Evolutionary conservation across 495 filamentous ascomycete genomes (phyloP).

Genomic region (Rostrohypoxylon terebratum): DNA sequence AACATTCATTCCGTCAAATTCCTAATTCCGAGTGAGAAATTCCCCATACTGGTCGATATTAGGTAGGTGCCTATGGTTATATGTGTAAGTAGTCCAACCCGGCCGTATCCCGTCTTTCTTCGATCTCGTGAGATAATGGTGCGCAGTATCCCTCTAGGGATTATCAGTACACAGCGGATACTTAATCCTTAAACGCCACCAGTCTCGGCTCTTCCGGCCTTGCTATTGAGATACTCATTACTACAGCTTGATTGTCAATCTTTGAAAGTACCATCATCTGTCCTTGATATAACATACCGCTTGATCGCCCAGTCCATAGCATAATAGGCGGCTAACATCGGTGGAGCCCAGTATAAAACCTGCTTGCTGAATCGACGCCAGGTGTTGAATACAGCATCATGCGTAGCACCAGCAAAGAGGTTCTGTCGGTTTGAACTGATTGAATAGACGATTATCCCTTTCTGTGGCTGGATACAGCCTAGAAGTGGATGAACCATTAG

Average conservation of each 20-base stretch:
- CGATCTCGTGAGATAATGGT: background rate
- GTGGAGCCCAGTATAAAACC: constrained; percentile 81
- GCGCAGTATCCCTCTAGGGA: background rate
- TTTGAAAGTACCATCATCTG: background rate
- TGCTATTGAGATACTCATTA: constrained; percentile 42
- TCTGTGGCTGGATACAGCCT: constrained; percentile 51
- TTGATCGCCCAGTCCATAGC: constrained; percentile 86
- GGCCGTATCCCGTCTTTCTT: no score
- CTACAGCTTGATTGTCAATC: constrained; percentile 4
- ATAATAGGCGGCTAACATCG: constrained; percentile 77
- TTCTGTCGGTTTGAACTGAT: constrained; percentile 63
- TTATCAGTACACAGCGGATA: background rate
- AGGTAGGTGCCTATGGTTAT: no score
- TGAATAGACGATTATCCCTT: constrained; percentile 64
- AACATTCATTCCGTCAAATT: no score
- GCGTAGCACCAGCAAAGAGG: constrained; percentile 62
- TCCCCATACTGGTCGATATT: no score
- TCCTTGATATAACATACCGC: constrained; percentile 64
- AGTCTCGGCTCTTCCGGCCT: constrained; percentile 23
- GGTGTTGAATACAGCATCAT: constrained; percentile 69
- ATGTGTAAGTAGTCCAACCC: no score
- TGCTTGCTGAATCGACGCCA: constrained; percentile 69
- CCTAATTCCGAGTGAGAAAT: no score
- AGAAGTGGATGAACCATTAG: background rate
- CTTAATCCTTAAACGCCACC: background rate